These are phyloP conservation scores for Silene latifolia DNA, from an alignment of 148 eudicot species.

Conservation along the genomic window DNA sequence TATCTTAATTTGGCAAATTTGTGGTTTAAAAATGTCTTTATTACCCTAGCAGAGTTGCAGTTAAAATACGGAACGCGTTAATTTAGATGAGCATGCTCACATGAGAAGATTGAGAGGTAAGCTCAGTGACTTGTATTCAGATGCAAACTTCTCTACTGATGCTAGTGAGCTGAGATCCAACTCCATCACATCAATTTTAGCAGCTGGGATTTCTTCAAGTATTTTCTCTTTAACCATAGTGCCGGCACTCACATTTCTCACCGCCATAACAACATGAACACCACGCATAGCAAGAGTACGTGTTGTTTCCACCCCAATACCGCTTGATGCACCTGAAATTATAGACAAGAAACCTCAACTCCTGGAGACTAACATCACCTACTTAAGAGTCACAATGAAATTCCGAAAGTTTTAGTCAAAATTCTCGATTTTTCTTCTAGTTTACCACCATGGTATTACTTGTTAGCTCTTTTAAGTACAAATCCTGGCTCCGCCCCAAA, in stretches of 20 bases:
- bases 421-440: no score
- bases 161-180: slow-evolving; percentile 80
- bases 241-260: slow-evolving; percentile 62
- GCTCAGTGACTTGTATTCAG: slow-evolving; percentile 50
- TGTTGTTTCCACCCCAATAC: slow-evolving; percentile 79
- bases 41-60: no score
- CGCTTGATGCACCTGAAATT: slow-evolving; percentile 83
- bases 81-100: slow-evolving; percentile 39
- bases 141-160: slow-evolving; percentile 72
- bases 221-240: slow-evolving; percentile 58
- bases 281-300: slow-evolving; percentile 69
- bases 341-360: slow-evolving; percentile 3
- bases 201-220: slow-evolving; percentile 53
- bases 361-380: neutral
- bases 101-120: slow-evolving; percentile 76
- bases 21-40: no score
- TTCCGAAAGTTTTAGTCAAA: no score
- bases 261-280: slow-evolving; percentile 83
- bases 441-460: no score
- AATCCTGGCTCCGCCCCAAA: no score
- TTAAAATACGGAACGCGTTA: no score
- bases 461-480: no score
- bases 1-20: no score
- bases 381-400: neutral
- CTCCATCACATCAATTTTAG: slow-evolving; percentile 82